These are phyloP conservation scores for Candida sp. DNA, from an alignment of 1,139 yeast genomes.

Conservation along the genomic window DNA sequence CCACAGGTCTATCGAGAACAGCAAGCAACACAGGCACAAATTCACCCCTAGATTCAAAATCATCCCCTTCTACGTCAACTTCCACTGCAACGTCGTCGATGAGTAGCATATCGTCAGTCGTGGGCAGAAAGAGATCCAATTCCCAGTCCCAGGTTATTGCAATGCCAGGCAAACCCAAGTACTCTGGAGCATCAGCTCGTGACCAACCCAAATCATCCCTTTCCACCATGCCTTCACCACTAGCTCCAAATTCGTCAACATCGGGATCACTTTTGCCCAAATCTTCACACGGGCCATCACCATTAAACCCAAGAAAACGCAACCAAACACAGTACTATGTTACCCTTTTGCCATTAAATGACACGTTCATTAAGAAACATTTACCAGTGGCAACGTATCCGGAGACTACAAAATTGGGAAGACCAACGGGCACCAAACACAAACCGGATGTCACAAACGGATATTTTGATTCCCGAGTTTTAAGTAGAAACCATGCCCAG, in stretches of 20 bases:
- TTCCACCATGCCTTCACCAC: slow-evolving; percentile 8
- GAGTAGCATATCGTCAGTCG: neutral
- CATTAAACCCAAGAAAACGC: slow-evolving; percentile 26
- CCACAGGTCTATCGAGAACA: neutral
- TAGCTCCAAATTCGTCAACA: neutral
- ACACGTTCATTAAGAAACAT: slow-evolving; percentile 81
- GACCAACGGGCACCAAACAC: slow-evolving; percentile 79
- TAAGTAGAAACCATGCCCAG: slow-evolving; percentile 94
- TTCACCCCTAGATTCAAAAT: slow-evolving; percentile 1
- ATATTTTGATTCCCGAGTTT: slow-evolving; percentile 90
- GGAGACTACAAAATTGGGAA: slow-evolving; percentile 82
- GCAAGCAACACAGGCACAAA: neutral
- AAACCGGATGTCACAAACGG: slow-evolving; percentile 86
- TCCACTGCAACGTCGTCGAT: neutral
- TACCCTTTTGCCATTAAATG: slow-evolving; percentile 76
- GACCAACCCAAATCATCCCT: slow-evolving; percentile 6
- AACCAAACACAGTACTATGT: slow-evolving; percentile 54
- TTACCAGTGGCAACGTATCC: slow-evolving; percentile 83
- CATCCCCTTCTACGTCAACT: neutral
- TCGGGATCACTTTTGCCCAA: slow-evolving; percentile 14
- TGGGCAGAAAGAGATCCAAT: slow-evolving; percentile 38
- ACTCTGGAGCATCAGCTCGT: neutral
- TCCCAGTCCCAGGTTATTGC: slow-evolving; percentile 40
- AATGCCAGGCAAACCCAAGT: slow-evolving; percentile 14
- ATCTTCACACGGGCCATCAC: slow-evolving; percentile 13